phyloP scores from a whole-genome alignment of 306 rosid genomes.

The Potentilla sterilis region DNA sequence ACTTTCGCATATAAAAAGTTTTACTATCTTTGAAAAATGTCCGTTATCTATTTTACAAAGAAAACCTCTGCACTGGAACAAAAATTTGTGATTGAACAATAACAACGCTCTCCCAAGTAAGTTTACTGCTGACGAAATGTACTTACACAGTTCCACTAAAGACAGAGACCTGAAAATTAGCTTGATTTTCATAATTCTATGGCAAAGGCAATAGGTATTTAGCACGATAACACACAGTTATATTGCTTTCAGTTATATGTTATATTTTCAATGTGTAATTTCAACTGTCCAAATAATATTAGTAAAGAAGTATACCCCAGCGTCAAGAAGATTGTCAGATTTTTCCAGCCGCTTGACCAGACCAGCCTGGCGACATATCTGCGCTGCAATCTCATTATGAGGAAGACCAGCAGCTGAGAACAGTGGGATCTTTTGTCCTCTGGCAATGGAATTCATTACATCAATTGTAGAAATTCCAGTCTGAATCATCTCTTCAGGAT shows the following conservation, averaged over 20 bases:
- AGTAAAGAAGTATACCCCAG: constrained; percentile 43
- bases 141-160: background rate
- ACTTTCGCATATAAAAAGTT: background rate
- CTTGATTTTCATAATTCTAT: background rate
- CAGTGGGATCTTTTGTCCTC: constrained; percentile 98
- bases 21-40: background rate
- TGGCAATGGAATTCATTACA: constrained; percentile 99
- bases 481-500: constrained; percentile 99
- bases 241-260: background rate
- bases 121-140: background rate
- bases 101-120: background rate
- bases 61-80: background rate
- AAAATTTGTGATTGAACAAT: background rate
- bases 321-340: constrained; percentile 75
- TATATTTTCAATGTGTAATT: background rate
- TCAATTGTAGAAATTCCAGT: constrained; percentile 98
- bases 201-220: background rate
- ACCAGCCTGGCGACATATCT: constrained; percentile 99
- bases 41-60: background rate
- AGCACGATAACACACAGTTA: background rate
- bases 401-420: constrained; percentile 99
- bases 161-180: background rate
- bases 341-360: constrained; percentile 95
- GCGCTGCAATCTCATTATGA: constrained; percentile 98
- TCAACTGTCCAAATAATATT: background rate